Evolutionary conservation across 805 yeast genomes (phyloP).

Genomic region (Yarrowia sp.): DNA sequence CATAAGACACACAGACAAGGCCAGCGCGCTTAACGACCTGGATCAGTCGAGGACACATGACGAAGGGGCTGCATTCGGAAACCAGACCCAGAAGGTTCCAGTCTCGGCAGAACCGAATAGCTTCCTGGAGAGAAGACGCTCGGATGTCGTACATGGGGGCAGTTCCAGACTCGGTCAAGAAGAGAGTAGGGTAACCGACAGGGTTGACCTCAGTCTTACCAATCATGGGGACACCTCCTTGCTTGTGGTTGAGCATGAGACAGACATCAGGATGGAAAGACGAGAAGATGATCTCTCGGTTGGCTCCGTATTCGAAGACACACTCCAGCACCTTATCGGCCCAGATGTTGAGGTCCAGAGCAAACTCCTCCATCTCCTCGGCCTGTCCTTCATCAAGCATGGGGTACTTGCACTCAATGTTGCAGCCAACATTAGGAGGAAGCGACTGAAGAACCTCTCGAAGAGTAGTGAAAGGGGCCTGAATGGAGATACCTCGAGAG

Average conservation of each 20-base stretch:
- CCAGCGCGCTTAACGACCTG: conserved; percentile 90
- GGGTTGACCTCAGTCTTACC: conserved; percentile 11
- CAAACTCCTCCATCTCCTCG: conserved; percentile 84
- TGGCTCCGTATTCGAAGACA: conserved; percentile 74
- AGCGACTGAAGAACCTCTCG: conserved; percentile 77
- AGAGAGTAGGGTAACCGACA: conserved; percentile 43
- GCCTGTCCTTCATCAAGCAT: conserved; percentile 89
- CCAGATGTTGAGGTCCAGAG: conserved; percentile 79
- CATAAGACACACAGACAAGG: conserved; percentile 89
- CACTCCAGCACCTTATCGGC: conserved; percentile 79
- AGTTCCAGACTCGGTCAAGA: conserved; percentile 86
- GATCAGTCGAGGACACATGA: conserved; percentile 86
- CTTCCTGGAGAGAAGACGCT: conserved; percentile 84
- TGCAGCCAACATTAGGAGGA: conserved; percentile 84
- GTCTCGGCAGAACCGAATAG: conserved; percentile 81
- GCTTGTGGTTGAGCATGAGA: conserved; percentile 78
- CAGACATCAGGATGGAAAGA: conserved; percentile 96
- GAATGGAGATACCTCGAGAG: conserved; percentile 81
- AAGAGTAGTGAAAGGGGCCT: conserved; percentile 86
- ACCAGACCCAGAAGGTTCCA: conserved; percentile 94
- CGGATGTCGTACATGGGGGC: conserved; percentile 83
- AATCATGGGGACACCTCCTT: conserved; percentile 82
- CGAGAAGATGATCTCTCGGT: conserved; percentile 84
- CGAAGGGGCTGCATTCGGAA: conserved; percentile 79
- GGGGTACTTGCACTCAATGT: conserved; percentile 92